Conservation (phyloP, 2,329 filamentous ascomycete genomes). For the Ampelomyces quisqualis region DNA sequence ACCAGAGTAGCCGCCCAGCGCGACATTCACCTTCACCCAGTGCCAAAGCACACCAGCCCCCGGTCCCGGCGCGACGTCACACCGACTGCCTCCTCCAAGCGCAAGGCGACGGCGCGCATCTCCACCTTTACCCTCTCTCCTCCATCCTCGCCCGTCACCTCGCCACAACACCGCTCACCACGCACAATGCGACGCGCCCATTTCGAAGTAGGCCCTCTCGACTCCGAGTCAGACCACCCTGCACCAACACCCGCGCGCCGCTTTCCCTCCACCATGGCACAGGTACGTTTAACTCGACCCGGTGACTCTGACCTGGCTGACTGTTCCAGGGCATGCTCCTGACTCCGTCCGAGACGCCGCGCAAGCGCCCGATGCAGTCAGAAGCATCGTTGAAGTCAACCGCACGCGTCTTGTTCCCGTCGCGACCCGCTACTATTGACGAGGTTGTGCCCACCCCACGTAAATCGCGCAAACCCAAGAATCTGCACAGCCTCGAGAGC, state of each 20-base stretch:
- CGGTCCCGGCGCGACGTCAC: conserved; percentile 33
- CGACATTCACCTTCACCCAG: conserved; percentile 30
- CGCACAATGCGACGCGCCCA: conserved; percentile 36
- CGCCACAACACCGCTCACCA: conserved; percentile 32
- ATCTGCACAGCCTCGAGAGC: conserved; percentile 45
- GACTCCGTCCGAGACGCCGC: conserved; percentile 76
- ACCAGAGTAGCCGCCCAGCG: conserved; percentile 63
- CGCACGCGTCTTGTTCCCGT: conserved; percentile 59
- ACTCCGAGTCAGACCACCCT: conserved; percentile 35
- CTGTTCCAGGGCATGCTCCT: conserved; percentile 60
- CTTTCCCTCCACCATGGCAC: conserved; percentile 29
- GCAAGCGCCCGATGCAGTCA: conserved; percentile 55
- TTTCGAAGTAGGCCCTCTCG: conserved; percentile 19
- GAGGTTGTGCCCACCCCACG: conserved; percentile 61
- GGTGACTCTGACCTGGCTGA: conserved; percentile 5
- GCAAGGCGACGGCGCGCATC: conserved; percentile 40
- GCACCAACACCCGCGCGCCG: conserved; percentile 31
- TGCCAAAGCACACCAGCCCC: conserved; percentile 19
- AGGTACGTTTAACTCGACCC: conserved; percentile 22
- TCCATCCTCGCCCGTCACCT: conserved; percentile 45
- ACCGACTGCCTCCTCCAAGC: conserved; percentile 30
- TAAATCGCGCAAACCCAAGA: conserved; percentile 59
- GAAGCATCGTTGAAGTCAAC: conserved; percentile 49
- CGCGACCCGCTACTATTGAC: conserved; percentile 62
- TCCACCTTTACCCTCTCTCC: conserved; percentile 51